Evolutionary conservation across 2,329 filamentous ascomycete genomes (phyloP).

Genomic region (Cladosporium colombiae): DNA sequence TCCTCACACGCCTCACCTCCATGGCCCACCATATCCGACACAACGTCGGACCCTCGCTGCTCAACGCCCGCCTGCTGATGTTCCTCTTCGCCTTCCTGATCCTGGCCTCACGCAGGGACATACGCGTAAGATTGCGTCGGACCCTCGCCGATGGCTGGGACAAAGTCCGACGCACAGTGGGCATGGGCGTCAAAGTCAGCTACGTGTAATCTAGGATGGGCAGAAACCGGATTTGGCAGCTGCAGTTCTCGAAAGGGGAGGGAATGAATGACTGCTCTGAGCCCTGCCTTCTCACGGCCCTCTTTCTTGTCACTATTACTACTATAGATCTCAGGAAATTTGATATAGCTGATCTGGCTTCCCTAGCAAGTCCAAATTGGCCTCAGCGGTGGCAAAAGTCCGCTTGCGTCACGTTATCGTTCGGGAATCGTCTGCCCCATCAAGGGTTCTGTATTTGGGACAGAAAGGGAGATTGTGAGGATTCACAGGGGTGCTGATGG

Average conservation of each 20-base stretch:
- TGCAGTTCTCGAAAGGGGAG: not conserved
- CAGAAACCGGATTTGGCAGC: not conserved
- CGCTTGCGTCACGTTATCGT: not conserved
- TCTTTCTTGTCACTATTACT: not conserved
- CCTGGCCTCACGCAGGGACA: slow-evolving; percentile 71
- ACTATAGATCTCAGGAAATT: slow-evolving; percentile 14
- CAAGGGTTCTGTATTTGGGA: not conserved
- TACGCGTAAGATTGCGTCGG: slow-evolving; percentile 72
- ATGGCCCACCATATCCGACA: slow-evolving; percentile 9
- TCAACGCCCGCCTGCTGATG: slow-evolving; percentile 63
- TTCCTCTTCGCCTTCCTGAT: slow-evolving; percentile 79
- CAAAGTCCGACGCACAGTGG: slow-evolving; percentile 80
- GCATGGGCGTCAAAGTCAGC: slow-evolving; percentile 96
- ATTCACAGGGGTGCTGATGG: not conserved
- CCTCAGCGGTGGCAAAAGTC: not conserved
- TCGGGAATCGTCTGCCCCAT: not conserved
- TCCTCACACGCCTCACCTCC: slow-evolving; percentile 17
- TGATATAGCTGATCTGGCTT: slow-evolving; percentile 13
- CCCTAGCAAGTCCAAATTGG: not conserved
- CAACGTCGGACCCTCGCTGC: slow-evolving; percentile 17
- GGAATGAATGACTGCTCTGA: not conserved
- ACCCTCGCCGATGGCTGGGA: slow-evolving; percentile 72
- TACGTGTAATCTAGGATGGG: slow-evolving; percentile 65
- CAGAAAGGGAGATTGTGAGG: not conserved
- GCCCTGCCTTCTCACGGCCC: not conserved